phyloP scores from a whole-genome alignment of 2,329 filamentous ascomycete genomes.

The Cladosporium sp. region DNA sequence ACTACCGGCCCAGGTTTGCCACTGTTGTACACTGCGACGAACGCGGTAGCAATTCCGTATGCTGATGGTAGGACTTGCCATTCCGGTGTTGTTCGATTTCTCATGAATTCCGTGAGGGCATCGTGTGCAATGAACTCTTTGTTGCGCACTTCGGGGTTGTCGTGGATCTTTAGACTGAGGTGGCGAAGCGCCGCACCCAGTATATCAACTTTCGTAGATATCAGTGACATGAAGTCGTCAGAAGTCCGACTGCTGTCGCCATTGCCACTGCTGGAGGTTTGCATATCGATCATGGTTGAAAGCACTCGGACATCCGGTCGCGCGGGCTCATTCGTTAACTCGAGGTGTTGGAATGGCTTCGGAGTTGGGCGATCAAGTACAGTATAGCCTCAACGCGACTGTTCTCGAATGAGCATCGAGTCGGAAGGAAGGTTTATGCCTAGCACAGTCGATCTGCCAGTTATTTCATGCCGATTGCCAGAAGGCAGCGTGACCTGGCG shows the following conservation, averaged over 20 bases:
- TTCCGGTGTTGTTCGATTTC: slow-evolving; percentile 26
- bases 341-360: background rate
- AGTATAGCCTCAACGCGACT: no score
- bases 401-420: no score
- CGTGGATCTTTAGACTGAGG: slow-evolving; percentile 50
- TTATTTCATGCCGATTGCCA: background rate
- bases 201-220: slow-evolving; percentile 29
- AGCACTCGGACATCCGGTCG: no score
- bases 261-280: background rate
- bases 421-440: no score
- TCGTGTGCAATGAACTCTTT: slow-evolving; percentile 49
- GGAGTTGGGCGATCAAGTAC: no score
- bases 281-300: background rate
- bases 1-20: slow-evolving; percentile 35
- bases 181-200: slow-evolving; percentile 40
- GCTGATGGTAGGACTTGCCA: slow-evolving; percentile 25
- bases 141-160: slow-evolving; percentile 49
- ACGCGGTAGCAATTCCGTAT: slow-evolving; percentile 51
- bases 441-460: background rate
- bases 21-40: slow-evolving; percentile 48
- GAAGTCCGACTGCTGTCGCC: background rate
- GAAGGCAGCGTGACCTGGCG: background rate
- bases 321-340: no score
- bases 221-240: background rate
- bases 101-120: slow-evolving; percentile 47